Evolutionary conservation across 345 rosid species (phyloP).

Genomic region (Camelina hispida): DNA sequence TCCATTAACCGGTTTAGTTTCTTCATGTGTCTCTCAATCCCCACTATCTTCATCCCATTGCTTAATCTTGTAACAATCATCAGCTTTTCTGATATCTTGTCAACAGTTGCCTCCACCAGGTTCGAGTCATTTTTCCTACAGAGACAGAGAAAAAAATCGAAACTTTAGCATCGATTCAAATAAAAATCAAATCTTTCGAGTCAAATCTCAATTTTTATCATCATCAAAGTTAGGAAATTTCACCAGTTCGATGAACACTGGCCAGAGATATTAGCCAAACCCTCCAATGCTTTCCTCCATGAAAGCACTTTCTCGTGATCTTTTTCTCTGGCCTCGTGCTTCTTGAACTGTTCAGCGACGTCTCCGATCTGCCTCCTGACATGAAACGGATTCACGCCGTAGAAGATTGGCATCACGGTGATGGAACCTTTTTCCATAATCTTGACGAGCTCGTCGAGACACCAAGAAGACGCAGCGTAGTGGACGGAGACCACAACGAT

Average conservation of each 20-base stretch:
- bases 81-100: slow-evolving; percentile 17
- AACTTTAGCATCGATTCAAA: background rate
- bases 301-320: slow-evolving; percentile 22
- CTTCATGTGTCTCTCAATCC: slow-evolving; percentile 37
- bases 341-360: slow-evolving; percentile 32
- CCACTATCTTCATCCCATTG: slow-evolving; percentile 23
- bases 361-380: slow-evolving; percentile 26
- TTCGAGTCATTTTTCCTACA: slow-evolving; percentile 23
- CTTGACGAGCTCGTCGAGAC: slow-evolving; percentile 38
- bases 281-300: slow-evolving; percentile 40
- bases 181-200: background rate
- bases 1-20: background rate
- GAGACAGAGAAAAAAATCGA: background rate
- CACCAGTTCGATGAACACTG: slow-evolving; percentile 26
- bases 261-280: slow-evolving; percentile 26
- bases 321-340: slow-evolving; percentile 27
- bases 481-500: slow-evolving; percentile 37
- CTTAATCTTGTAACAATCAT: background rate
- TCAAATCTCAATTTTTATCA: background rate
- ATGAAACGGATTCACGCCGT: slow-evolving; percentile 35
- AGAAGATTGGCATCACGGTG: slow-evolving; percentile 44
- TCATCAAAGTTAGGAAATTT: slow-evolving; percentile 1
- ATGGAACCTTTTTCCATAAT: slow-evolving; percentile 16
- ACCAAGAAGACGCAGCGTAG: slow-evolving; percentile 41
- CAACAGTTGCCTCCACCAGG: slow-evolving; percentile 37